phyloP scores from a whole-genome alignment of 129 eudicot species.

The Chrysanthemum lavandulifolium region DNA sequence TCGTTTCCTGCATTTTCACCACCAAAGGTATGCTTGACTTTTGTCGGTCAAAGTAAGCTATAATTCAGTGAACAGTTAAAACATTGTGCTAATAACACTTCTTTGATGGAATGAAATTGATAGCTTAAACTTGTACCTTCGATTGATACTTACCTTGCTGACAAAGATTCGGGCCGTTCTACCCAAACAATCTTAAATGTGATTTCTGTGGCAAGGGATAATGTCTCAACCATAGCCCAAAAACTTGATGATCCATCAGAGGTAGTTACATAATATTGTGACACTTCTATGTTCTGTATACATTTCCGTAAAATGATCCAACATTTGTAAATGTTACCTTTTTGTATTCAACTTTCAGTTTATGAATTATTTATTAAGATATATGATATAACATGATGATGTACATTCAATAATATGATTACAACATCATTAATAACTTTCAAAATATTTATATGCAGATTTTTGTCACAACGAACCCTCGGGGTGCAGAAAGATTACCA shows the following conservation, averaged over 20 bases:
- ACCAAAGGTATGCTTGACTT: conserved; percentile 47
- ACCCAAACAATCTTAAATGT: conserved; percentile 42
- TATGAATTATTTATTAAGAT: neutral
- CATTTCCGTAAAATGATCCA: neutral
- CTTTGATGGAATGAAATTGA: conserved; percentile 13
- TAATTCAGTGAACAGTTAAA: neutral
- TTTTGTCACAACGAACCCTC: conserved; percentile 73
- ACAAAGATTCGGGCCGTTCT: conserved; percentile 36
- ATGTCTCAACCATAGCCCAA: conserved; percentile 31
- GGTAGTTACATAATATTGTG: conserved; percentile 40
- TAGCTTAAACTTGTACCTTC: conserved; percentile 58
- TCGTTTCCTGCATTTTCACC: conserved; percentile 53
- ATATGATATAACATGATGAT: neutral
- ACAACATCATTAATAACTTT: conserved; percentile 5
- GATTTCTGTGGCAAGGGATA: conserved; percentile 31
- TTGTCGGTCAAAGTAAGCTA: neutral
- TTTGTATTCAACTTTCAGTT: neutral
- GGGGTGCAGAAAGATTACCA: conserved; percentile 83
- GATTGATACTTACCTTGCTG: conserved; percentile 27
- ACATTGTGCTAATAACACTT: conserved; percentile 3
- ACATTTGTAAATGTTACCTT: neutral
- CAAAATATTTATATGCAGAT: conserved; percentile 41
- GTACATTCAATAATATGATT: neutral
- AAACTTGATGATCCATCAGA: conserved; percentile 33
- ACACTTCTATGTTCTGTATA: conserved; percentile 10